These are phyloP conservation scores for Iris pallida DNA, from an alignment of 116 monocot genomes.

Conservation along the genomic window DNA sequence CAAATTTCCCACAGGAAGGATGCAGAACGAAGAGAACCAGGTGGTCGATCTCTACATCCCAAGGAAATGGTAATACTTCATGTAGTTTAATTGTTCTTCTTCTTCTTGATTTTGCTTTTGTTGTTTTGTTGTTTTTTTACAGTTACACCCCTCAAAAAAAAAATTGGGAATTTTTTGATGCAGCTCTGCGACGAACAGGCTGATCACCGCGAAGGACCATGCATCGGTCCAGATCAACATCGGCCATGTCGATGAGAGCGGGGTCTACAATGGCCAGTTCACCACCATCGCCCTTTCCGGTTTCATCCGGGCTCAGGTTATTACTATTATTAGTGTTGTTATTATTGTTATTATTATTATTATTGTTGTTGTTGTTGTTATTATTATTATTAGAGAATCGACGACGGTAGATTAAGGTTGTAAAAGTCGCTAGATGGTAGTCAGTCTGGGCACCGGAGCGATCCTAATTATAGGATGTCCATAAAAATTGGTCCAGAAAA, in stretches of 20 bases:
- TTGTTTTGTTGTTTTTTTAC: background rate
- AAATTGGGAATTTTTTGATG: background rate
- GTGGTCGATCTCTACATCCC: constrained; percentile 61
- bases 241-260: constrained; percentile 21
- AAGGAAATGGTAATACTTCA: constrained; percentile 40
- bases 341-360: no score
- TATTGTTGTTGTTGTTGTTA: no score
- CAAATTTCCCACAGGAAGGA: constrained; percentile 7
- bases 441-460: no score
- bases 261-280: constrained; percentile 19
- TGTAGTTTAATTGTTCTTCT: background rate
- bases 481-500: no score
- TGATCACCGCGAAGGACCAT: constrained; percentile 17
- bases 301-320: constrained; percentile 23
- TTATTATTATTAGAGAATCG: no score
- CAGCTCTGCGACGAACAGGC: constrained; percentile 9
- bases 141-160: background rate
- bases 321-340: no score
- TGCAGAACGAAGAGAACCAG: constrained; percentile 63
- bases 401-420: no score
- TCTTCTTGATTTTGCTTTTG: background rate
- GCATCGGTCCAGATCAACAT: constrained; percentile 21
- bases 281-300: constrained; percentile 22
- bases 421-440: no score
- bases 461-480: no score